Evolutionary conservation across 306 rosid species (phyloP), one percentile per base, ranked within the genome.

Genomic region (Begonia loranthoides): DNA sequence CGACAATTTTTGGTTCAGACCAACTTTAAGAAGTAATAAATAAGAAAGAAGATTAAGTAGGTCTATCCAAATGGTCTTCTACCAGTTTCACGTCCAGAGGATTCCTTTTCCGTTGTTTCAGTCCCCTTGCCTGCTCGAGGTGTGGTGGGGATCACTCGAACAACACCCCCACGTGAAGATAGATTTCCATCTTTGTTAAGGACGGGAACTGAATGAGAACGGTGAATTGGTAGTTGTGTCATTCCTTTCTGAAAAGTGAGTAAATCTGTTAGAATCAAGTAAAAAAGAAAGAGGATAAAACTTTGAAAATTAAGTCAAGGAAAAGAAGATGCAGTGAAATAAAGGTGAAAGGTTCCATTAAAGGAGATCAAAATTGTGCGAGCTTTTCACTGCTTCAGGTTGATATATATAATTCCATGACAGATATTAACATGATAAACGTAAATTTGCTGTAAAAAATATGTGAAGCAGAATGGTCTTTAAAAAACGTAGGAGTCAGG

Each of bases 191-290:
- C 66, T 53, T 73, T 70, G 22, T 33, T 44, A 50, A 73, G 56
- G n/a, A 17, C 67, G 2, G 84, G 84, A 12, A 73, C 74, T 9
- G 83, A 73, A 41, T 1, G 66, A 17, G 83, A 77, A 43, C 80
- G 84, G 16, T 58, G 68, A 67, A 77, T 60, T 5, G 77, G 60
- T 57, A 19, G 57, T 33, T 51, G 61, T 52, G 48, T 17, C 34
- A 49, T 80, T 59, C 68, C 83, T 66, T 66, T 81, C 96, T 83
- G 69, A 41, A 55, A 62, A 56, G 66, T 49, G 41, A 51, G 56
- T 55, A 39, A 45, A 14, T 21, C 7, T 36, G 40, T 28, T 49
- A 47, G 54, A 59, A 61, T 57, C 59, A 66, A 52, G 52, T 14
- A 45, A 55, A 58, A 55, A 58, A 13, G 15, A 46, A 9, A 44